Conservation (phyloP, 805 yeast genomes). For the Nakazawaea ambrosiae region DNA sequence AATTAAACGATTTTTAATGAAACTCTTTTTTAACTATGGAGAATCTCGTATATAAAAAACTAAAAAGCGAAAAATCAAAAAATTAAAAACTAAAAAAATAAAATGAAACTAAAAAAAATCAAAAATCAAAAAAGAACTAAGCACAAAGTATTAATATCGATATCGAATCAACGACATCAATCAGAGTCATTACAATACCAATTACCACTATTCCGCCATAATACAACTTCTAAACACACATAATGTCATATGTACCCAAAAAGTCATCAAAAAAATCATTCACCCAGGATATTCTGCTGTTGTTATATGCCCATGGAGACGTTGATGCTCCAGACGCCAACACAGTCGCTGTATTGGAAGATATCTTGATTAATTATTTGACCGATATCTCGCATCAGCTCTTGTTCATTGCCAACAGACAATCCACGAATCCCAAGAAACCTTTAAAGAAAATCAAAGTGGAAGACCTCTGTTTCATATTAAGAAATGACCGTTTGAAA, state of each 20-base stretch:
- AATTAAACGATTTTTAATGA: too few species aligned
- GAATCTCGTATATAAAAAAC: neutral
- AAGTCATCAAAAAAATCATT: slow-evolving; percentile 15
- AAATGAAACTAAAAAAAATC: neutral
- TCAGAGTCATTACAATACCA: neutral
- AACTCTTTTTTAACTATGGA: too few species aligned
- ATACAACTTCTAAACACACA: neutral
- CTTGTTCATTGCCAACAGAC: neutral
- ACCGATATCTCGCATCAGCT: slow-evolving; percentile 36
- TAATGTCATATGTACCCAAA: slow-evolving; percentile 6
- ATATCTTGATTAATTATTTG: slow-evolving; percentile 56
- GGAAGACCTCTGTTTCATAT: slow-evolving; percentile 66
- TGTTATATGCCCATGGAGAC: slow-evolving; percentile 70
- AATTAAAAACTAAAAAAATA: neutral
- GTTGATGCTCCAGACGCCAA: slow-evolving; percentile 60
- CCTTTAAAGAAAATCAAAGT: slow-evolving; percentile 61
- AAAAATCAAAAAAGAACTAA: too few species aligned
- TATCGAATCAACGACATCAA: neutral
- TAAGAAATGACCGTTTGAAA: slow-evolving; percentile 59
- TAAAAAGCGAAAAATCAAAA: neutral
- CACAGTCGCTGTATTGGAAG: slow-evolving; percentile 61
- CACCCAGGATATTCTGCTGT: slow-evolving; percentile 40
- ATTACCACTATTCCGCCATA: too few species aligned
- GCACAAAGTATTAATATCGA: neutral
- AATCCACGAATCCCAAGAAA: slow-evolving; percentile 14